Percentiles rank a stretch among this genome's conserved stretches.
Conservation (phyloP, 306 rosid genomes). For the Cucumis sativus region DNA sequence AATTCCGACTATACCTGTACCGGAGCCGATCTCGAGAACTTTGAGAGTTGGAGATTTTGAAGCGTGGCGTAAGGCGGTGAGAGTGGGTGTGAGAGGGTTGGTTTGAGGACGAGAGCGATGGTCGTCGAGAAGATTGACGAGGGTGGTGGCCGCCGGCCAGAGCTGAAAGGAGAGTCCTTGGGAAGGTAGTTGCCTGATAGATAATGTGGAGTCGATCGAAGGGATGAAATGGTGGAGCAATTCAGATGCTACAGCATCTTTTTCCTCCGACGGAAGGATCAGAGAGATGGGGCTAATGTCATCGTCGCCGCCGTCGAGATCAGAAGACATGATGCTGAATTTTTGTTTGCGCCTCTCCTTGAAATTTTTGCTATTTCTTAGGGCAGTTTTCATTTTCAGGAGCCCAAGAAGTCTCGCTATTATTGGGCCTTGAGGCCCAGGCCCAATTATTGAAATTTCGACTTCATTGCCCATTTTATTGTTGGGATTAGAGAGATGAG, state of each 20-base stretch:
- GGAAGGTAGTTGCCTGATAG: constrained; percentile 68
- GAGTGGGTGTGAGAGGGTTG: constrained; percentile 46
- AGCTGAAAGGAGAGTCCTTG: constrained; percentile 89
- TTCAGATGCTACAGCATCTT: constrained; percentile 5
- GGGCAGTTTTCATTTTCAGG: not conserved
- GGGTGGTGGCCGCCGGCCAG: constrained; percentile 90
- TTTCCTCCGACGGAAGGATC: constrained; percentile 13
- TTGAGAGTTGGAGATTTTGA: constrained; percentile 15
- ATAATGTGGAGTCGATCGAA: constrained; percentile 43
- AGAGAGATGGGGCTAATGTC: constrained; percentile 26
- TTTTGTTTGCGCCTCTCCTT: not conserved
- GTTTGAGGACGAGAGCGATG: constrained; percentile 30
- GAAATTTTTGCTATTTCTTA: not conserved
- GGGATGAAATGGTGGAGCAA: constrained; percentile 34
- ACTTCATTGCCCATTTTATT: not conserved
- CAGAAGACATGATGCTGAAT: constrained; percentile 18
- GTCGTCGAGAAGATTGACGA: constrained; percentile 67
- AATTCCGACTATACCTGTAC: constrained; percentile 85
- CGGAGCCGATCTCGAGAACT: constrained; percentile 85
- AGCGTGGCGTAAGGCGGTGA: constrained; percentile 10
- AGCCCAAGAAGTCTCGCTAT: not conserved
- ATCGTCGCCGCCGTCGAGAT: constrained; percentile 20
- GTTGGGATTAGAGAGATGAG: too few relatives aligned
- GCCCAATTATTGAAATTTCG: not conserved
- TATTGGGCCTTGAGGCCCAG: not conserved